Evolutionary conservation across 345 rosid genomes (phyloP).

Genomic region (Cardamine resedifolia): DNA sequence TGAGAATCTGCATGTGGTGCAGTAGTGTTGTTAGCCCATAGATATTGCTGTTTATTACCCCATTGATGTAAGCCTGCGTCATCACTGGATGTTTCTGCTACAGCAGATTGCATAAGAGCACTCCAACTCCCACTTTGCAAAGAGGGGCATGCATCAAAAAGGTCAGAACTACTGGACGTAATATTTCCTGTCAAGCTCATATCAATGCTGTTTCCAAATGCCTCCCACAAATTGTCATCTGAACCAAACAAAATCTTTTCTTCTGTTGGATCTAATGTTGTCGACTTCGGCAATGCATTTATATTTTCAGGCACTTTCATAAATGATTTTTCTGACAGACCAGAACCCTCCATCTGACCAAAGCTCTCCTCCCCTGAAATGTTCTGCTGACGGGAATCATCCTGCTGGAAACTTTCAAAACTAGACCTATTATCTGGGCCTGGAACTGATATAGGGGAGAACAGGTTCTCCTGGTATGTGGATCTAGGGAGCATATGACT

Average conservation of each 20-base stretch:
- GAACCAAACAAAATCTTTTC: conserved; percentile 83
- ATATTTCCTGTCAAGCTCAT: conserved; percentile 49
- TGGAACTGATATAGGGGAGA: conserved; percentile 41
- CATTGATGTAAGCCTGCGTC: conserved; percentile 28
- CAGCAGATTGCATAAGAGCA: conserved; percentile 99
- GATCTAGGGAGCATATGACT: conserved; percentile 51
- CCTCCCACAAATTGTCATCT: conserved; percentile 84
- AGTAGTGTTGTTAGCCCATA: conserved; percentile 17
- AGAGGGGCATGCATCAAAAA: conserved; percentile 56
- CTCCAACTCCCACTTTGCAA: conserved; percentile 98
- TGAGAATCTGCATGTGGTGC: background rate
- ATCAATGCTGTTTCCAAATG: conserved; percentile 56
- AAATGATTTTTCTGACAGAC: conserved; percentile 44
- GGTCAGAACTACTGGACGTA: conserved; percentile 47
- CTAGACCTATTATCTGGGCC: conserved; percentile 44
- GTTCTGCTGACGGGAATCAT: conserved; percentile 43
- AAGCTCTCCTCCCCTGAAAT: conserved; percentile 43
- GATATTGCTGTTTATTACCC: conserved; percentile 27
- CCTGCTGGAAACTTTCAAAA: conserved; percentile 47
- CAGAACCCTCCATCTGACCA: conserved; percentile 40
- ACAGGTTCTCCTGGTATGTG: conserved; percentile 44
- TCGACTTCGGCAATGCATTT: conserved; percentile 48
- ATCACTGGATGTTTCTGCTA: conserved; percentile 75
- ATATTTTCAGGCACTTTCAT: conserved; percentile 44
- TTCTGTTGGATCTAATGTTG: conserved; percentile 84